Evolutionary conservation across 2,329 filamentous ascomycete species (phyloP).

Genomic region (Waltergamsia citrina): DNA sequence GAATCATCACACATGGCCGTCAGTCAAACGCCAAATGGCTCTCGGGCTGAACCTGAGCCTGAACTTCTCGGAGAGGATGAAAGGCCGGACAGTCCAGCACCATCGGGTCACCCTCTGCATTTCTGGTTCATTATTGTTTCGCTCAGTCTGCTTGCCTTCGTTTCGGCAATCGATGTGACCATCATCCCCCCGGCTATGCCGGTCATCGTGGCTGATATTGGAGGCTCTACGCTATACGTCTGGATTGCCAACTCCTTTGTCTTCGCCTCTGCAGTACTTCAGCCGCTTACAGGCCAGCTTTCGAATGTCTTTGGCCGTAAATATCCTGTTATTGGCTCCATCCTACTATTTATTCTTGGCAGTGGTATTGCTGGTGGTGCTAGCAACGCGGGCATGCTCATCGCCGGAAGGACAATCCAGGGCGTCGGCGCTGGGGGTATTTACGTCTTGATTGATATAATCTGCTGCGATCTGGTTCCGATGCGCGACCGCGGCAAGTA

Average conservation of each 20-base stretch:
- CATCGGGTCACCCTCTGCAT: too few relatives aligned
- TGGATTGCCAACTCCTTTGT: slow-evolving; percentile 15
- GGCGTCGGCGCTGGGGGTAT: slow-evolving; percentile 31
- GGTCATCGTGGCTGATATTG: slow-evolving; percentile 11
- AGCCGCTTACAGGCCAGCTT: slow-evolving; percentile 17
- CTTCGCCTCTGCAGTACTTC: slow-evolving; percentile 21
- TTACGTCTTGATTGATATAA: slow-evolving; percentile 19
- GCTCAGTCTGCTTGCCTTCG: slow-evolving; percentile 6
- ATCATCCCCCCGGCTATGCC: slow-evolving; percentile 21
- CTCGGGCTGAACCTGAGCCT: too few relatives aligned
- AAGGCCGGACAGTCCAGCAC: too few relatives aligned
- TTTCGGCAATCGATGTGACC: slow-evolving; percentile 13
- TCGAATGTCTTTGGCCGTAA: slow-evolving; percentile 14
- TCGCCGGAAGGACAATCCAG: slow-evolving; percentile 31
- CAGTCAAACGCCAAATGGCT: too few relatives aligned
- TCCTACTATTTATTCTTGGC: slow-evolving; percentile 4
- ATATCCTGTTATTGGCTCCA: slow-evolving; percentile 6
- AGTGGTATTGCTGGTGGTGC: slow-evolving; percentile 23
- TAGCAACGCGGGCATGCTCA: slow-evolving; percentile 3
- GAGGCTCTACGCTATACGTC: slow-evolving; percentile 10
- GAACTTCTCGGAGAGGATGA: too few relatives aligned
- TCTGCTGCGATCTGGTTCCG: slow-evolving; percentile 34
- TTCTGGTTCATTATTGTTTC: neutral
- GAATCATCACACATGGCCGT: too few relatives aligned
- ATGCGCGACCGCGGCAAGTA: slow-evolving; percentile 34